phyloP scores from a whole-genome alignment of 2,329 filamentous ascomycete genomes.

The Xylariaceae sp. region DNA sequence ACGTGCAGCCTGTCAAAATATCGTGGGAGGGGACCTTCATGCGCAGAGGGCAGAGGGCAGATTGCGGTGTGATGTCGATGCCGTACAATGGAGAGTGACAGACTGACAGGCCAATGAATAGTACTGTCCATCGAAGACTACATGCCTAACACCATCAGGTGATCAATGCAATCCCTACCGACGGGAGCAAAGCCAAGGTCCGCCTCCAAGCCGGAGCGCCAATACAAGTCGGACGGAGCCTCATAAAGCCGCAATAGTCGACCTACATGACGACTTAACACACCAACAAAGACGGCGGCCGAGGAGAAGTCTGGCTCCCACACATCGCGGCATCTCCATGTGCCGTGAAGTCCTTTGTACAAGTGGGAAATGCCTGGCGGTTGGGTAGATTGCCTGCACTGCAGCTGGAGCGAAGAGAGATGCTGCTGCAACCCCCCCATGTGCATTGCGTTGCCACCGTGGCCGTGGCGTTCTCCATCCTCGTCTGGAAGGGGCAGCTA shows the following conservation, averaged over 20 bases:
- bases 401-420: slow-evolving; percentile 1
- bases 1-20: neutral
- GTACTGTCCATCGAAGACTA: neutral
- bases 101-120: slow-evolving; percentile 1
- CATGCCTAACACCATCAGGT: neutral
- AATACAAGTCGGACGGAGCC: slow-evolving; percentile 24
- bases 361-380: slow-evolving; percentile 1
- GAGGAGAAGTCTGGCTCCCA: slow-evolving; percentile 7
- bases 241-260: slow-evolving; percentile 17
- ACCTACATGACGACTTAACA: slow-evolving; percentile 4
- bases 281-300: neutral
- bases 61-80: slow-evolving; percentile 3
- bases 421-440: slow-evolving; percentile 9
- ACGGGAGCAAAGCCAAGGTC: neutral
- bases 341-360: slow-evolving; percentile 13
- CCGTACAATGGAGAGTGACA: neutral
- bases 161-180: slow-evolving; percentile 1
- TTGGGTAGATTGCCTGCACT: slow-evolving; percentile 8
- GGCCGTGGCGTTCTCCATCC: slow-evolving; percentile 8
- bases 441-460: slow-evolving; percentile 10
- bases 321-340: slow-evolving; percentile 14
- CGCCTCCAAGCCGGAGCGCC: slow-evolving; percentile 19
- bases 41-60: neutral
- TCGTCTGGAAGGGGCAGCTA: slow-evolving; percentile 7
- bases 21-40: neutral